Evolutionary conservation across 768 basidiomycete genomes (phyloP).

Genomic region (Lentinus tigrinus): DNA sequence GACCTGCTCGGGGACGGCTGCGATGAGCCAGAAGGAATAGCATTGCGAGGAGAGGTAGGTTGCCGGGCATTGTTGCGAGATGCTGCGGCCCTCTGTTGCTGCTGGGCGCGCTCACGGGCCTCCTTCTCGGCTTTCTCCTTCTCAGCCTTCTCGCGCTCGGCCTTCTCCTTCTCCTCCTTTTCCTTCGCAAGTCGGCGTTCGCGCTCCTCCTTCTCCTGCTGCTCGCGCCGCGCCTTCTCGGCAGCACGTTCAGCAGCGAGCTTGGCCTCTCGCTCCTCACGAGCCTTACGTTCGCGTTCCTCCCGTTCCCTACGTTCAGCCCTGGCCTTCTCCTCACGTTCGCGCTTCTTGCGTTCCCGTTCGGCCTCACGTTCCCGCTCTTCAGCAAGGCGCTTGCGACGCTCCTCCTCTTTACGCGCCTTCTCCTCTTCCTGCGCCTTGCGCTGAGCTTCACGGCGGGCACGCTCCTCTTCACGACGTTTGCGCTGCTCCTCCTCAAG

Average conservation of each 20-base stretch:
- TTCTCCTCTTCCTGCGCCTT: slow-evolving; percentile 84
- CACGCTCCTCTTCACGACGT: slow-evolving; percentile 86
- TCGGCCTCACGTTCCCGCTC: slow-evolving; percentile 81
- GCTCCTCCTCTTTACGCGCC: slow-evolving; percentile 80
- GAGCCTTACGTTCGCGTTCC: slow-evolving; percentile 61
- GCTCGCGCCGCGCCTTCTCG: slow-evolving; percentile 38
- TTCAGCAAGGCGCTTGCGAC: slow-evolving; percentile 69
- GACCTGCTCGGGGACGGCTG: slow-evolving; percentile 48
- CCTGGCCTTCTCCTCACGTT: slow-evolving; percentile 64
- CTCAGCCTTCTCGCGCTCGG: slow-evolving; percentile 29
- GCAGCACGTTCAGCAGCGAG: slow-evolving; percentile 47
- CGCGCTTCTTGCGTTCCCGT: slow-evolving; percentile 69
- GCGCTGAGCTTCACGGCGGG: slow-evolving; percentile 69
- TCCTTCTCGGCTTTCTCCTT: slow-evolving; percentile 32
- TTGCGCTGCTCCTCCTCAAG: slow-evolving; percentile 79
- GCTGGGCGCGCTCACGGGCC: slow-evolving; percentile 29
- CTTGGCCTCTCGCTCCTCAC: slow-evolving; percentile 65
- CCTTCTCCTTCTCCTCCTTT: slow-evolving; percentile 39
- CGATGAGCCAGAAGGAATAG: slow-evolving; percentile 46
- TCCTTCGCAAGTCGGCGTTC: slow-evolving; percentile 65
- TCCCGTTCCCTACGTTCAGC: slow-evolving; percentile 54
- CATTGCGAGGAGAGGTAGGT: slow-evolving; percentile 51
- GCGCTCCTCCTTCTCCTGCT: slow-evolving; percentile 64
- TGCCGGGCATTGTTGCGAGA: slow-evolving; percentile 43
- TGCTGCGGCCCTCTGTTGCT: slow-evolving; percentile 48